Percentiles rank a stretch among this genome's conserved stretches.
phyloP scores from a whole-genome alignment of 2,329 filamentous ascomycete genomes.

The Cladosporium sp. region DNA sequence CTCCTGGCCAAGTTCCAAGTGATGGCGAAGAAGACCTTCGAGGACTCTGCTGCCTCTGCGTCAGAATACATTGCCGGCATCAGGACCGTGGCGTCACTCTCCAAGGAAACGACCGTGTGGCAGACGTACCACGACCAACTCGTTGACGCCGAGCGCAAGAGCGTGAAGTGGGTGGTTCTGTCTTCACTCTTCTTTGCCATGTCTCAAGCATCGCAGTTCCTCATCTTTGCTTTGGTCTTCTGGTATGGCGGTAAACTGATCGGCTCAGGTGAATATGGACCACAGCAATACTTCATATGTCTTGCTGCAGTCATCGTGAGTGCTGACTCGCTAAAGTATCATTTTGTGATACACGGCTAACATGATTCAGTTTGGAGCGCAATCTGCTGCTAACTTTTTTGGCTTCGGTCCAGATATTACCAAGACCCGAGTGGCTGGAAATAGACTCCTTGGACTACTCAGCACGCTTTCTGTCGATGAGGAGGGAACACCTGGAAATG shows the following conservation, averaged over 20 bases:
- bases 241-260: constrained; percentile 34
- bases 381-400: constrained; percentile 64
- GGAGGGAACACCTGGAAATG: neutral
- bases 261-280: constrained; percentile 30
- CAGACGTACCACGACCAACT: constrained; percentile 22
- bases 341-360: too few species aligned
- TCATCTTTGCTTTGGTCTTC: constrained; percentile 32
- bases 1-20: constrained; percentile 29
- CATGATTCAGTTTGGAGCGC: constrained; percentile 51
- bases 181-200: constrained; percentile 27
- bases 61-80: constrained; percentile 29
- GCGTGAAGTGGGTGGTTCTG: constrained; percentile 13
- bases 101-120: constrained; percentile 23
- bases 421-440: constrained; percentile 33
- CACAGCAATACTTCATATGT: constrained; percentile 50
- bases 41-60: constrained; percentile 25
- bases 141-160: constrained; percentile 20
- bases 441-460: constrained; percentile 44
- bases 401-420: constrained; percentile 49
- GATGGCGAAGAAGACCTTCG: constrained; percentile 20
- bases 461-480: neutral
- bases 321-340: neutral
- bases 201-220: constrained; percentile 31
- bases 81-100: constrained; percentile 30
- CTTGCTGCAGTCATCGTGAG: neutral